Conservation (phyloP, 495 filamentous ascomycete genomes). For the Hypoxylon intermedium region DNA sequence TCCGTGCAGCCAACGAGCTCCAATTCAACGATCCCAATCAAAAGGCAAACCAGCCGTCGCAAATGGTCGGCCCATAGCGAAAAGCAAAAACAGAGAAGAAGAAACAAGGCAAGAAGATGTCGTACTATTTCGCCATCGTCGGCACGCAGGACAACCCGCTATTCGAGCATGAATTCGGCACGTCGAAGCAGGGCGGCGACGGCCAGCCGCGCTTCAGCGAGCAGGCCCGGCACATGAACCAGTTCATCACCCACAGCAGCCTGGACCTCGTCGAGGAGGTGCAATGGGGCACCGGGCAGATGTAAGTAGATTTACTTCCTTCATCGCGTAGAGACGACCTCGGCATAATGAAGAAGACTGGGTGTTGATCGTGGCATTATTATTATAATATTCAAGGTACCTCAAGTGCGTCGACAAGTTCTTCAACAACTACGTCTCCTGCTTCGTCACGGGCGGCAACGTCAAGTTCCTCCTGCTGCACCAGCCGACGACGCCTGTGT, state of each 20-base stretch:
- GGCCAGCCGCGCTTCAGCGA: constrained; percentile 85
- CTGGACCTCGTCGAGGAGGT: constrained; percentile 94
- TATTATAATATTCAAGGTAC: constrained; percentile 71
- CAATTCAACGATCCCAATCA: background rate
- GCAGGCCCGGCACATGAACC: constrained; percentile 90
- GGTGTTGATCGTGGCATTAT: too few species aligned
- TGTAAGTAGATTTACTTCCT: too few species aligned
- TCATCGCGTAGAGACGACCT: too few species aligned
- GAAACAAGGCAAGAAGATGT: constrained; percentile 65
- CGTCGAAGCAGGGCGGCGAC: constrained; percentile 91
- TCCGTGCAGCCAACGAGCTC: background rate
- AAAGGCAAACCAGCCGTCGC: constrained; percentile 18
- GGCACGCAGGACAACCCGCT: constrained; percentile 92
- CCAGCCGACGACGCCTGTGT: constrained; percentile 63
- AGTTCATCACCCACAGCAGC: constrained; percentile 92
- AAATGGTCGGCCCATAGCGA: constrained; percentile 45
- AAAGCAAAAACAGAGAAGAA: constrained; percentile 52
- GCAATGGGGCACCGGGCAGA: constrained; percentile 83
- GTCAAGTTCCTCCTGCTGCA: constrained; percentile 90
- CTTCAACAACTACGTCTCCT: constrained; percentile 87
- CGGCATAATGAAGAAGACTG: too few species aligned
- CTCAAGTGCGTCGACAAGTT: constrained; percentile 94
- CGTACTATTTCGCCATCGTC: constrained; percentile 95
- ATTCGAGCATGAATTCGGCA: constrained; percentile 96
- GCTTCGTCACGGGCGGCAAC: constrained; percentile 85